These are phyloP conservation scores for Hortiboletus flavorubellus DNA, from an alignment of 768 basidiomycete species.

Conservation along the genomic window DNA sequence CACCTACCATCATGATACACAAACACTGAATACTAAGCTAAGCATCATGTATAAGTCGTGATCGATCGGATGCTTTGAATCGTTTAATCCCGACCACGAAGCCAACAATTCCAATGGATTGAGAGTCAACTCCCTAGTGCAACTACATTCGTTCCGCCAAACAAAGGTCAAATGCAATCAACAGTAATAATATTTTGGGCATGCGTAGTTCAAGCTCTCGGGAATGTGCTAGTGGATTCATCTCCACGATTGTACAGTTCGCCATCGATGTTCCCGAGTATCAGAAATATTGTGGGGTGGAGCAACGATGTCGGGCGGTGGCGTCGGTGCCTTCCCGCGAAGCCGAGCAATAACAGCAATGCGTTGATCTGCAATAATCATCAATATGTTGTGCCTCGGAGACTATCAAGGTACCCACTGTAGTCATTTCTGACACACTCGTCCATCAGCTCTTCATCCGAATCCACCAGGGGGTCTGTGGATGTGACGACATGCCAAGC, in stretches of 20 bases:
- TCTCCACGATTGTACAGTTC: conserved; percentile 37
- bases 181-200: conserved; percentile 4
- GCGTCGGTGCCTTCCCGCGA: conserved; percentile 48
- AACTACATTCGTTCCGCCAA: background rate
- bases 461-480: conserved; percentile 65
- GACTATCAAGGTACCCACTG: conserved; percentile 39
- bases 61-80: background rate
- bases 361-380: conserved; percentile 41
- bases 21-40: background rate
- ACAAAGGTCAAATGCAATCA: background rate
- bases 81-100: background rate
- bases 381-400: background rate
- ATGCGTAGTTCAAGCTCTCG: background rate
- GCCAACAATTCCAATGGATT: background rate
- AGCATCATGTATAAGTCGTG: background rate
- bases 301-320: conserved; percentile 31
- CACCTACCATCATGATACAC: background rate
- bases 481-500: conserved; percentile 67
- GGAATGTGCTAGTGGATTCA: conserved; percentile 1
- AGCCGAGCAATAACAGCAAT: conserved; percentile 51
- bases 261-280: conserved; percentile 35
- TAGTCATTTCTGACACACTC: conserved; percentile 64
- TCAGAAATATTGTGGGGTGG: conserved; percentile 12
- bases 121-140: background rate
- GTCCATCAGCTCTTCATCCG: conserved; percentile 68